A percentile compares a stretch with the other conserved stretches of the same genome.
phyloP scores from a whole-genome alignment of 108 stramenopile genomes.

The Aurantiochytrium sp. region DNA sequence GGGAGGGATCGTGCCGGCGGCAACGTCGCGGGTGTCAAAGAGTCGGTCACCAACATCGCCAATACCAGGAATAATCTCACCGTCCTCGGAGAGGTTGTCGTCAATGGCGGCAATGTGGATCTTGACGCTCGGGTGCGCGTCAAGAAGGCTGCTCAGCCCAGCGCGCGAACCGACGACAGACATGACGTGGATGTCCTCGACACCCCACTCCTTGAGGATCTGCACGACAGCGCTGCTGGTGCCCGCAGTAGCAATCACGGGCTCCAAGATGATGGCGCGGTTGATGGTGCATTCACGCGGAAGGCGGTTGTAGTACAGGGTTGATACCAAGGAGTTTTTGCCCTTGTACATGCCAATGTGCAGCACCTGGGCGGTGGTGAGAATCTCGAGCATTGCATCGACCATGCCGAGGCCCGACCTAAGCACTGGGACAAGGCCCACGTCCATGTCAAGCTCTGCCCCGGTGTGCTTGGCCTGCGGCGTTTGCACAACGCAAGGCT shows the following conservation, averaged over 20 bases:
- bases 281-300: conserved; percentile 65
- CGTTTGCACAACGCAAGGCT: conserved; percentile 57
- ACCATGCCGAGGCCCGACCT: conserved; percentile 88
- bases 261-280: conserved; percentile 82
- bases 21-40: neutral
- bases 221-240: conserved; percentile 75
- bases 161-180: conserved; percentile 67
- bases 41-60: conserved; percentile 92
- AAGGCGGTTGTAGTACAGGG: conserved; percentile 92
- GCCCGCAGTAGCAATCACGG: conserved; percentile 74
- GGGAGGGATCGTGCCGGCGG: neutral
- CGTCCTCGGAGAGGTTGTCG: conserved; percentile 61
- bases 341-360: conserved; percentile 95
- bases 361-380: conserved; percentile 81
- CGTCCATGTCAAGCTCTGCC: conserved; percentile 48
- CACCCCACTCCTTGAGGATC: conserved; percentile 90
- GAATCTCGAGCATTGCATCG: conserved; percentile 83
- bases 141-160: conserved; percentile 60
- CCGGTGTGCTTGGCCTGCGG: conserved; percentile 47
- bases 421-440: conserved; percentile 85
- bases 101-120: conserved; percentile 78
- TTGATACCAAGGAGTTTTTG: conserved; percentile 59
- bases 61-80: conserved; percentile 78
- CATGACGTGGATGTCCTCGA: conserved; percentile 57
- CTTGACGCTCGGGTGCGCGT: conserved; percentile 71